Base-by-base conservation (phyloP, 2,329 filamentous ascomycete species). In the Fusarium tanahbumbuense region DNA sequence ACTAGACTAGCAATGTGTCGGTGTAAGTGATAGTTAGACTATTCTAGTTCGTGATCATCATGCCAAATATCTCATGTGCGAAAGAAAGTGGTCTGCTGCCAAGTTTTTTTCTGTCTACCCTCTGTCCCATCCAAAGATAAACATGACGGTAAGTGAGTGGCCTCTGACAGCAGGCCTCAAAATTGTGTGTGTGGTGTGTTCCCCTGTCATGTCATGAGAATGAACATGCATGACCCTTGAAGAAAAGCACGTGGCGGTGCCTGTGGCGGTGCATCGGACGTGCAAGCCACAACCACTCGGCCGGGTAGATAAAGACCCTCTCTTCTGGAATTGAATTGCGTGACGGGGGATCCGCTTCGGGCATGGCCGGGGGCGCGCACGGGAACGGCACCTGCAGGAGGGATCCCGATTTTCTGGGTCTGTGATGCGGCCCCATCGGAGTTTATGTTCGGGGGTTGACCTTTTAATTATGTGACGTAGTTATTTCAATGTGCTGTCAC, bases 321-420 rank as follows among this genome's bases (percentile, higher is more conserved):
- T 32, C 16, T 49, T 47, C 11, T 45, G 34, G 34, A 37, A 37
- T 18, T 25, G 8, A 27, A 48, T 50, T 34, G 48, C 48, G 30
- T 50, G 50, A 20, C 37, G 27, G 70, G 60, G 70, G 41, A 49
- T 58, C 73, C 71, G 66, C 72, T 73, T 71, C 66, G 61, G 70
- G 68, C 70, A 70, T 70, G 66, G 58, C 53, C 23, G n/a, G 28
- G 34, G 28, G 34, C 32, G 46, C 56, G 52, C 59, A 60, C 56
- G 41, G 44, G 34, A 60, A 28, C 55, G 53, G 56, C 60, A 32
- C 59, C 47, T 73, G 67, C 71, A 73, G 57, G 62, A 68, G 49
- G 42, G 42, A 67, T 70, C 66, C 61, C 62, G 64, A 62, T 55
- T 59, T 67, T 72, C 61, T 70, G 66, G 56, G 34, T 52, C 48